Base-by-base conservation (phyloP, 176 grass and related monocot genomes). In the Tuctoria greenei region DNA sequence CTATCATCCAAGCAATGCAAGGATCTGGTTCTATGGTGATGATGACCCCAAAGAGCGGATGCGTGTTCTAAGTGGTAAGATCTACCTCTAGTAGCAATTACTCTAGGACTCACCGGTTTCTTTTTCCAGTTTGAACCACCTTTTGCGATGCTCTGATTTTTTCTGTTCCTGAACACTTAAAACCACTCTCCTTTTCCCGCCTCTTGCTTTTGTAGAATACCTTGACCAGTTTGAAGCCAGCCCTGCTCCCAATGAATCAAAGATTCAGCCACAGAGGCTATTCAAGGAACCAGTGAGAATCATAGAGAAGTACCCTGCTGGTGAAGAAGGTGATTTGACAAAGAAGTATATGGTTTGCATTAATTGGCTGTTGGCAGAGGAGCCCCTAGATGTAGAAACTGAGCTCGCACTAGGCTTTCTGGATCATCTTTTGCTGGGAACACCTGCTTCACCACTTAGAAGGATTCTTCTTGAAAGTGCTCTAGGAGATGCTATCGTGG, bases 11-110 rank as follows among this genome's bases (percentile, higher is more conserved):
- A 92, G 92, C 80, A 99, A 99, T 90, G 86, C 89, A 36, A 95
- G 92, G 84, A 95, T 95, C 79, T 99, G 95, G 95, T 95, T 99
- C 82, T 99, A 99, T 8, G 95, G 95, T 38, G 89, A 99, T 71
- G 95, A 95, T 88, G 87, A 92, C 61, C 83, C 91, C 84, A 88
- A 83, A 79, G 95, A 88, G 71, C 76, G 92, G 17, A 49, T 99
- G 66, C 82, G 66, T 10, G 63, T 95, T 67, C 74, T 99, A 75
- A 99, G 89, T 90, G 95, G 95, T 95, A 88, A 91, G 24, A 6
- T 74, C 17, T 69, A 75, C 61, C 59, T 71, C 14, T 67, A 43
- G 41, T 10, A 75, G 13, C 28, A 75, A 34, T 54, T 67, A 39
- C 46, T 75, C 10, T 72, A 42, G 66, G 76, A 74, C n/a, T 77